Evolutionary conservation across 345 rosid genomes (phyloP).

Genomic region (Balakata baccata): DNA sequence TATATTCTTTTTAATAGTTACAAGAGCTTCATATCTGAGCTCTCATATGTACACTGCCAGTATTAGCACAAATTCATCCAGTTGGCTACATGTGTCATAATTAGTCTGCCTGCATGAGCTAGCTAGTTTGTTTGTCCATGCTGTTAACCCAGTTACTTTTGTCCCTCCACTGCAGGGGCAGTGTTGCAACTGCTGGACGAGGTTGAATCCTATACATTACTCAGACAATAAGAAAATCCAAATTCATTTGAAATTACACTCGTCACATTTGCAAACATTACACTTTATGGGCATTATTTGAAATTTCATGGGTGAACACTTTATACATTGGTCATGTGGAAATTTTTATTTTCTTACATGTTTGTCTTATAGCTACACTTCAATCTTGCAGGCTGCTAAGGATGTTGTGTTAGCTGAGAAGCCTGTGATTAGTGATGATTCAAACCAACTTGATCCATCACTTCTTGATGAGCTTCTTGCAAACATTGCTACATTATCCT

Average conservation of each 20-base stretch:
- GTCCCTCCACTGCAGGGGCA: not conserved
- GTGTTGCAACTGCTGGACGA: not conserved
- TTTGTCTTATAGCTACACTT: constrained; percentile 6
- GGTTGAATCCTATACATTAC: not conserved
- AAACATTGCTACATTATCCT: constrained; percentile 42
- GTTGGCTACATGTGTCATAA: not conserved
- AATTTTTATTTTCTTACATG: not conserved
- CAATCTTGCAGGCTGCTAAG: not conserved
- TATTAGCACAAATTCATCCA: not conserved
- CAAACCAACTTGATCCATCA: not conserved
- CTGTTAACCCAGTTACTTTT: not conserved
- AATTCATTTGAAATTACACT: not conserved
- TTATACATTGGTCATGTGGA: not conserved
- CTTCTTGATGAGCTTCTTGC: not conserved
- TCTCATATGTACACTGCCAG: not conserved
- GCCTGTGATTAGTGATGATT: not conserved
- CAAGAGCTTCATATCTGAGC: not conserved
- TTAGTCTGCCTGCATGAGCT: not conserved
- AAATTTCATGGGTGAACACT: not conserved
- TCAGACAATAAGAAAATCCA: not conserved
- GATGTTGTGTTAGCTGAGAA: not conserved
- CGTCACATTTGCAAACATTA: not conserved
- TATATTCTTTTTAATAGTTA: not conserved
- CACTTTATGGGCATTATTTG: not conserved
- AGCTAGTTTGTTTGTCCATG: not conserved